phyloP scores from a whole-genome alignment of 2,329 filamentous ascomycete genomes.

The Colletotrichum tanaceti region DNA sequence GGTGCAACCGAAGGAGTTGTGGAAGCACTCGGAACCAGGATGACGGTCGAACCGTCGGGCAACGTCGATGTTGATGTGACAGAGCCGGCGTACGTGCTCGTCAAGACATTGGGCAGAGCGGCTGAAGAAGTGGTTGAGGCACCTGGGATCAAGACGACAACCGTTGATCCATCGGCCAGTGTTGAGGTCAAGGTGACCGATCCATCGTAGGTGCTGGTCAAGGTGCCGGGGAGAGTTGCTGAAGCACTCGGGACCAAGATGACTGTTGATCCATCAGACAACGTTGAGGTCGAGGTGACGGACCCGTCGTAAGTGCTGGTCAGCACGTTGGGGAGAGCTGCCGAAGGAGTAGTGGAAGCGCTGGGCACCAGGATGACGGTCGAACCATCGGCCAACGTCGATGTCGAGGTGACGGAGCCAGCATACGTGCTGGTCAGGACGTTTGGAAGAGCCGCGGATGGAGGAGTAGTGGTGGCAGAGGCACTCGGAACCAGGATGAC shows the following conservation, averaged over 20 bases:
- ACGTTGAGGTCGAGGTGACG: constrained; percentile 15
- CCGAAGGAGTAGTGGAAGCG: constrained; percentile 1
- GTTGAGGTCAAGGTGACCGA: constrained; percentile 1
- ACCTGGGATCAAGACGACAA: too few species aligned
- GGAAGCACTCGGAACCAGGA: neutral
- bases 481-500: constrained; percentile 10
- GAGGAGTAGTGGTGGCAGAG: too few species aligned
- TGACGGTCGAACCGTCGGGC: neutral
- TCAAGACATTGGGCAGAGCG: neutral
- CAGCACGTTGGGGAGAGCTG: neutral
- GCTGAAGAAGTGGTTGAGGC: neutral
- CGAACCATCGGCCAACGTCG: constrained; percentile 15
- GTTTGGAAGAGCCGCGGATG: neutral
- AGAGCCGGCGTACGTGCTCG: constrained; percentile 2
- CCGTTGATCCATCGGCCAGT: neutral
- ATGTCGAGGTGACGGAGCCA: constrained; percentile 4
- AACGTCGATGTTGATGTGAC: constrained; percentile 17
- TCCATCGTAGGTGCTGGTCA: constrained; percentile 11
- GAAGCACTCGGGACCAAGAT: neutral
- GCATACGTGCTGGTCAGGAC: constrained; percentile 15
- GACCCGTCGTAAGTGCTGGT: constrained; percentile 7
- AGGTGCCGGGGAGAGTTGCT: neutral
- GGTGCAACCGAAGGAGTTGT: neutral
- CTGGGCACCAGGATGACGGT: neutral
- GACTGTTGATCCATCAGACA: neutral